Conservation (phyloP, 352 stramenopile genomes). For the Phytophthora sansomeana region DNA sequence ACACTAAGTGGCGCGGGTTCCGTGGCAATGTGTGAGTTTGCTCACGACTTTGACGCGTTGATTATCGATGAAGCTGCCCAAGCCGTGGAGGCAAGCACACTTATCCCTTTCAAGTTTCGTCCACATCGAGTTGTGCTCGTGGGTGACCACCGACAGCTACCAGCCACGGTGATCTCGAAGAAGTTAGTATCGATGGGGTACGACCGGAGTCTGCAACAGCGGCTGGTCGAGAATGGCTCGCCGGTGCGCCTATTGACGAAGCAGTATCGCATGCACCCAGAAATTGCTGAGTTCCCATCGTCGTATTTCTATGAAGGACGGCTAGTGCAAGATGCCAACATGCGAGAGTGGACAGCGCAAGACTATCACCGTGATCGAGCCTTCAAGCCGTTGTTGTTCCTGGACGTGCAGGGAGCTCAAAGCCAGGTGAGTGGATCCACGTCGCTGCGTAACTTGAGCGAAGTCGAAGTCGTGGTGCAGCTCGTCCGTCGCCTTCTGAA, state of each 20-base stretch:
- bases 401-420: slow-evolving; percentile 69
- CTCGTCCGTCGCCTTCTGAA: slow-evolving; percentile 93
- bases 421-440: slow-evolving; percentile 78
- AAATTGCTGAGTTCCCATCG: slow-evolving; percentile 96
- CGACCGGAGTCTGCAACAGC: slow-evolving; percentile 96
- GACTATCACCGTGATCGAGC: slow-evolving; percentile 55
- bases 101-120: slow-evolving; percentile 96
- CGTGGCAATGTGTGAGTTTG: slow-evolving; percentile 85
- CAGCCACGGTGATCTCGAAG: slow-evolving; percentile 97
- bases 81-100: slow-evolving; percentile 95
- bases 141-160: slow-evolving; percentile 97
- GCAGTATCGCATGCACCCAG: slow-evolving; percentile 98
- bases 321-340: slow-evolving; percentile 88
- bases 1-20: slow-evolving; percentile 85
- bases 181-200: slow-evolving; percentile 86
- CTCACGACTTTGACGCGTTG: slow-evolving; percentile 95
- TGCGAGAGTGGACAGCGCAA: slow-evolving; percentile 82
- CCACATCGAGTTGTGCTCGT: slow-evolving; percentile 86
- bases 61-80: slow-evolving; percentile 98
- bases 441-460: slow-evolving; percentile 79
- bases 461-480: slow-evolving; percentile 83
- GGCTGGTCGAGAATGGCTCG: slow-evolving; percentile 89
- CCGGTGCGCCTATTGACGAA: slow-evolving; percentile 92
- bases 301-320: slow-evolving; percentile 94
- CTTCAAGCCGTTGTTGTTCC: slow-evolving; percentile 75